A percentile compares a stretch with the other conserved stretches of the same genome.
Conservation (phyloP, 148 eudicot genomes). For the Arctostaphylos glauca region DNA sequence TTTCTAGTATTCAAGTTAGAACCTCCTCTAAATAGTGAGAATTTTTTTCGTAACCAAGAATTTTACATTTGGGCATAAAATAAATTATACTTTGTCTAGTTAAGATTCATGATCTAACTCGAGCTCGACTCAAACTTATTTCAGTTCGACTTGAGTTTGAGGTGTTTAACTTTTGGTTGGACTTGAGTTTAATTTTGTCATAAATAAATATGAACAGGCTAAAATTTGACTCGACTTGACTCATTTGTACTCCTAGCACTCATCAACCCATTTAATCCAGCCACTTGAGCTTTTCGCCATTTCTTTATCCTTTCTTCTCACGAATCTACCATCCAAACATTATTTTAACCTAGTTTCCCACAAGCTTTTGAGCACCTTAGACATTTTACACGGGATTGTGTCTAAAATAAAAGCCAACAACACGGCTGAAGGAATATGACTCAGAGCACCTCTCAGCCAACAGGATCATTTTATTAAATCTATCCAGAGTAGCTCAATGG, state of each 20-base stretch:
- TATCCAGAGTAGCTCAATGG: not conserved
- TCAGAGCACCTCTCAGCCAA: not conserved
- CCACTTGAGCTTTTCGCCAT: not conserved
- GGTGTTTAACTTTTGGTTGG: too few species aligned
- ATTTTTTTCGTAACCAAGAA: too few species aligned
- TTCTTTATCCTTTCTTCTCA: not conserved
- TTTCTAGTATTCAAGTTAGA: too few species aligned
- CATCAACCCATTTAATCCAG: not conserved
- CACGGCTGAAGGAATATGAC: not conserved
- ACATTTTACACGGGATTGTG: not conserved
- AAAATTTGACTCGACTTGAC: too few species aligned
- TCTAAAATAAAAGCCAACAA: not conserved
- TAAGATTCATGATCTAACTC: too few species aligned
- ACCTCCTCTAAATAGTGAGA: too few species aligned
- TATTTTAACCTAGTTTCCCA: not conserved
- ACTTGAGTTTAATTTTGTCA: too few species aligned
- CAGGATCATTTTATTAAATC: not conserved
- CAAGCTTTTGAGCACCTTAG: not conserved
- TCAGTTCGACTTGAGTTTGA: too few species aligned
- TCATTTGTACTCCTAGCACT: not conserved
- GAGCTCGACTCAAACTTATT: too few species aligned
- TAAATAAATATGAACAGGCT: too few species aligned
- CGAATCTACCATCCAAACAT: not conserved
- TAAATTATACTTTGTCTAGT: too few species aligned
- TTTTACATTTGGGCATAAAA: too few species aligned